These are phyloP conservation scores for Geotrichum reessii DNA, from an alignment of 1,139 yeast genomes.

Conservation along the genomic window DNA sequence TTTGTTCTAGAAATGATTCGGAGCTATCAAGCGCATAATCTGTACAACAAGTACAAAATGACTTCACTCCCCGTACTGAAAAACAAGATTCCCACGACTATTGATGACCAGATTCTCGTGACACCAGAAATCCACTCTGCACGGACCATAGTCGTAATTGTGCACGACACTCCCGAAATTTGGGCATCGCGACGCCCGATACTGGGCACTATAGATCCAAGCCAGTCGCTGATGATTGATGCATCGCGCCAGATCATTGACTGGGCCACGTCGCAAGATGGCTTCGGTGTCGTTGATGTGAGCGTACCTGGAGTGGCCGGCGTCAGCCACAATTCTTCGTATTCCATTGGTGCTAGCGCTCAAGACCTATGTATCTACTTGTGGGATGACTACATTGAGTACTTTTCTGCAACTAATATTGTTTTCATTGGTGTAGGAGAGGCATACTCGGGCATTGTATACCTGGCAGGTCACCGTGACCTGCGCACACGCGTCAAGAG, in stretches of 20 bases:
- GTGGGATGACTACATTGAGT: slow-evolving; percentile 84
- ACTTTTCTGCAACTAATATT: slow-evolving; percentile 63
- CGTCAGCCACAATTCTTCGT: slow-evolving; percentile 21
- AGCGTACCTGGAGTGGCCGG: slow-evolving; percentile 53
- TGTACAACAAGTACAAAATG: slow-evolving; percentile 54
- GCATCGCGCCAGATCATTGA: slow-evolving; percentile 50
- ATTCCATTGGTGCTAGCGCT: slow-evolving; percentile 32
- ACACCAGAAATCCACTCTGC: slow-evolving; percentile 66
- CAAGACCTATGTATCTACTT: slow-evolving; percentile 73
- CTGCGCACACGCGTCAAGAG: slow-evolving; percentile 63
- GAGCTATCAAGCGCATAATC: slow-evolving; percentile 55
- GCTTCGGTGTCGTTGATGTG: slow-evolving; percentile 77
- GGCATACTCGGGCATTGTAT: slow-evolving; percentile 80
- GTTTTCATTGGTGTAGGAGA: slow-evolving; percentile 88
- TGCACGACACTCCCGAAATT: slow-evolving; percentile 90
- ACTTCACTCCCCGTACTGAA: slow-evolving; percentile 63
- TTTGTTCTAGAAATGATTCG: slow-evolving; percentile 57
- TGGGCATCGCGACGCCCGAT: slow-evolving; percentile 85
- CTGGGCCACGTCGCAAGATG: slow-evolving; percentile 48
- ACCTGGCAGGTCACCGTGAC: slow-evolving; percentile 77
- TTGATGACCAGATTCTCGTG: slow-evolving; percentile 68
- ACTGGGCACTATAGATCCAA: slow-evolving; percentile 70
- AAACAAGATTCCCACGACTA: slow-evolving; percentile 34
- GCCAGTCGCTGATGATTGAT: slow-evolving; percentile 63
- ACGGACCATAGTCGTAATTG: slow-evolving; percentile 57